Conservation (phyloP, 2,329 filamentous ascomycete species). For the Fonsecaea monophora region DNA sequence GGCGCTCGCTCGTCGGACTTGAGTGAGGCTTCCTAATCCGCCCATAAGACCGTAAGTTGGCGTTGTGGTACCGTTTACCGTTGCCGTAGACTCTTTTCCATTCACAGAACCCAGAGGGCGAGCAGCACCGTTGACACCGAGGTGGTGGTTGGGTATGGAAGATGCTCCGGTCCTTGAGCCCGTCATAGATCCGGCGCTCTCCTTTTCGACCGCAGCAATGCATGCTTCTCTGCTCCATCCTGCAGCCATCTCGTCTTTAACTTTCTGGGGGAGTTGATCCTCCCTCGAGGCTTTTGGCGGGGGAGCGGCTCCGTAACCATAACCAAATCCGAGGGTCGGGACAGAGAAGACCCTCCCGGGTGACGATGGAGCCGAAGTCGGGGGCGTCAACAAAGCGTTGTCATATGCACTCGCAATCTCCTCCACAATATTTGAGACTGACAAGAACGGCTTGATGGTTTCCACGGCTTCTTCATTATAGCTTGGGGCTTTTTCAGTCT, state of each 20-base stretch:
- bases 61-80: conserved; percentile 31
- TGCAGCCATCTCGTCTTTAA: conserved; percentile 76
- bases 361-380: conserved; percentile 72
- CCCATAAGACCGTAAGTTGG: conserved; percentile 35
- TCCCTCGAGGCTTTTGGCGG: conserved; percentile 46
- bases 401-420: conserved; percentile 76
- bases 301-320: conserved; percentile 50
- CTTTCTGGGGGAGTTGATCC: conserved; percentile 67
- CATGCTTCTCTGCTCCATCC: conserved; percentile 81
- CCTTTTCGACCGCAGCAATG: conserved; percentile 69
- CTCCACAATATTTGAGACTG: conserved; percentile 73
- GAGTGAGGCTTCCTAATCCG: conserved; percentile 43
- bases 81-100: conserved; percentile 40
- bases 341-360: conserved; percentile 70
- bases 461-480: conserved; percentile 63
- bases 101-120: conserved; percentile 28
- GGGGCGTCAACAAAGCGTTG: conserved; percentile 66
- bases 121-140: conserved; percentile 36
- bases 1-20: conserved; percentile 47
- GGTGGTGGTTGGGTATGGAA: conserved; percentile 40
- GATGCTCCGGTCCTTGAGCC: conserved; percentile 71
- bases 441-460: conserved; percentile 75
- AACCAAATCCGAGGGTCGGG: conserved; percentile 63
- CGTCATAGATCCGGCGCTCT: conserved; percentile 73
- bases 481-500: conserved; percentile 49